Base-by-base conservation (phyloP, 2,329 filamentous ascomycete species). In the Phialophora verrucosa region DNA sequence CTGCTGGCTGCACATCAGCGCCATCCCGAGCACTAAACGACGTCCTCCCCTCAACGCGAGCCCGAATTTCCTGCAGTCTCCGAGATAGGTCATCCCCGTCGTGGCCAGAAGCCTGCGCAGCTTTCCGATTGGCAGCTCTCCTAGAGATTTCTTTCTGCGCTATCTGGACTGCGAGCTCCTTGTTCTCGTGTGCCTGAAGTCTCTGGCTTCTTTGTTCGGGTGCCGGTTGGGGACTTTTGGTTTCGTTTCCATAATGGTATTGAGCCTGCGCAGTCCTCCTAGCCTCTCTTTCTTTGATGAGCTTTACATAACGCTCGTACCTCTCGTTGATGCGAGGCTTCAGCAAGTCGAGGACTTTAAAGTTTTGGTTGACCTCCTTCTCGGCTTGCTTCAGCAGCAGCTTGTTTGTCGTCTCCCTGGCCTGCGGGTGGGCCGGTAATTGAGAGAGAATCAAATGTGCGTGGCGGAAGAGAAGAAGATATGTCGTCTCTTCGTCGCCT, bases 381-480 rank as follows among this genome's bases (percentile, higher is more conserved):
- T 87, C 86, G 8, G 87, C 88, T 49, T 81, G 80, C 55, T 82
- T 79, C 55, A 90, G 75, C 12, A 82, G 81, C 61, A 79, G 78
- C 63, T 82, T 83, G 70, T 85, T 84, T 42, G 90, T 87, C 10
- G 87, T 84, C 7, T 87, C 84, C 71, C 86, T 90, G 54, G 87
- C 87, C 63, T 95, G 88, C 1, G 94, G 93, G 73, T 98, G 95
- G 1, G 82, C 84, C 0, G 87, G 84, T 8, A 99, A 83, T 62
- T 90, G 85, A 6, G 92, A 86, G 31, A 97, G 82, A 27, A 97
- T 87, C n/a, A 99, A 87, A 61, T 90, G 85, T 10, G 92, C 92
- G 79, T 96, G 93, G 72, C 95, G 89, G 76, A 95, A 92, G n/a
- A 96, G 86, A 66, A 98, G 88, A 62, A 97, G 85, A 77, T 96